A percentile compares a stretch with the other conserved stretches of the same genome.
Evolutionary conservation across 345 rosid genomes (phyloP).

Genomic region (Sisymbrium altissimum): DNA sequence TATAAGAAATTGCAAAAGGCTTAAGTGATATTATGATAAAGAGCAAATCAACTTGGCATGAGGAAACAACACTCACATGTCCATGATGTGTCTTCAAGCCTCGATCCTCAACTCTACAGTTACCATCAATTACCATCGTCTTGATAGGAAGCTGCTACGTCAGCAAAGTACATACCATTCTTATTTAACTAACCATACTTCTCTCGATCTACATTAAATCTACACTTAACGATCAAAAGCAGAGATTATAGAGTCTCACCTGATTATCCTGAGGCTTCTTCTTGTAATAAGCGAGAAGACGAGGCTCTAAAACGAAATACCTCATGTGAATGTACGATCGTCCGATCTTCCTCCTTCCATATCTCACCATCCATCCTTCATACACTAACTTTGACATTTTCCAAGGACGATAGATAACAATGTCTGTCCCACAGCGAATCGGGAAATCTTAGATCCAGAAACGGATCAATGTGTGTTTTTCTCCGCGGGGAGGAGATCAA

Average conservation of each 20-base stretch:
- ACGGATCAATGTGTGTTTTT: neutral
- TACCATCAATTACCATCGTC: slow-evolving; percentile 90
- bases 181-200: too few relatives aligned
- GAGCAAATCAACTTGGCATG: slow-evolving; percentile 4
- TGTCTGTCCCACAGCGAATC: slow-evolving; percentile 7
- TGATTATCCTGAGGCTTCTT: slow-evolving; percentile 90
- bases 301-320: slow-evolving; percentile 86
- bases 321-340: slow-evolving; percentile 96
- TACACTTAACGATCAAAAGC: too few relatives aligned
- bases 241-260: too few relatives aligned
- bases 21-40: neutral
- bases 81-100: slow-evolving; percentile 99
- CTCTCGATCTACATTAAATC: too few relatives aligned
- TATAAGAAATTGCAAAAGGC: neutral
- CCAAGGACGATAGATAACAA: neutral
- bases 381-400: slow-evolving; percentile 80
- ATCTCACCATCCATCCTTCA: slow-evolving; percentile 99
- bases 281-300: slow-evolving; percentile 97
- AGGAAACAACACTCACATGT: slow-evolving; percentile 40
- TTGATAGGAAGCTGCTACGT: slow-evolving; percentile 97
- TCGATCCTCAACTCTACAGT: slow-evolving; percentile 98
- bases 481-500: slow-evolving; percentile 17
- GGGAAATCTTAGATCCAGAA: slow-evolving; percentile 33
- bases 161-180: slow-evolving; percentile 10
- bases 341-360: slow-evolving; percentile 97